Evolutionary conservation across 176 grass and related monocot species (phyloP).

Genomic region (Musa acuminata): DNA sequence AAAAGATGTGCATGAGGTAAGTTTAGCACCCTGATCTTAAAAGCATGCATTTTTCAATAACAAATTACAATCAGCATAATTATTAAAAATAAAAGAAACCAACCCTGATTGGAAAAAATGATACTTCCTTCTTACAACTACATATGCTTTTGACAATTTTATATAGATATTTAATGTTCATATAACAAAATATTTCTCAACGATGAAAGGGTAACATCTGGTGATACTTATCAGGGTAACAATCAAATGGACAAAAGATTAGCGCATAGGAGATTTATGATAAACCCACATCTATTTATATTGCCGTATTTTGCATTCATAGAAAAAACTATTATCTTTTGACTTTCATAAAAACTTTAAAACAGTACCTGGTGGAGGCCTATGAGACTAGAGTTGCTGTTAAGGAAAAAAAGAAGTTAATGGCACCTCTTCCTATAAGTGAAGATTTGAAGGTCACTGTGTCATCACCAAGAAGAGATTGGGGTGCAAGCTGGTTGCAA

Average conservation of each 20-base stretch:
- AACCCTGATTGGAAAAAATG: no score
- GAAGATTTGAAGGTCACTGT: constrained; percentile 60
- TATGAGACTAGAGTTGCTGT: constrained; percentile 73
- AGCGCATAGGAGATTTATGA: neutral
- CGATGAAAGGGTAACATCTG: neutral
- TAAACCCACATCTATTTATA: no score
- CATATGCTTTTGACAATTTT: neutral
- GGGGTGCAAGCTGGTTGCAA: constrained; percentile 80
- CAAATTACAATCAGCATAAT: neutral
- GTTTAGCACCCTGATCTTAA: neutral
- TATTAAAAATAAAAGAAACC: neutral
- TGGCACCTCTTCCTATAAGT: constrained; percentile 44
- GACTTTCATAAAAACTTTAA: constrained; percentile 1
- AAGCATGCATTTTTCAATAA: neutral
- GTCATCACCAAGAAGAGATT: constrained; percentile 62
- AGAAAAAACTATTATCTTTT: neutral
- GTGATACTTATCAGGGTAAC: neutral
- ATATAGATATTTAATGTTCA: neutral
- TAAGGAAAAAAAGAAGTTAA: constrained; percentile 63
- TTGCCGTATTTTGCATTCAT: neutral
- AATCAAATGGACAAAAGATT: neutral
- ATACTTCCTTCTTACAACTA: neutral
- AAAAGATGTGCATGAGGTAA: constrained; percentile 96
- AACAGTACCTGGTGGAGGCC: constrained; percentile 75
- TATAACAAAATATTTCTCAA: neutral